These are phyloP conservation scores for Suhomyces anneliseae DNA, from an alignment of 1,139 yeast genomes.

Conservation along the genomic window DNA sequence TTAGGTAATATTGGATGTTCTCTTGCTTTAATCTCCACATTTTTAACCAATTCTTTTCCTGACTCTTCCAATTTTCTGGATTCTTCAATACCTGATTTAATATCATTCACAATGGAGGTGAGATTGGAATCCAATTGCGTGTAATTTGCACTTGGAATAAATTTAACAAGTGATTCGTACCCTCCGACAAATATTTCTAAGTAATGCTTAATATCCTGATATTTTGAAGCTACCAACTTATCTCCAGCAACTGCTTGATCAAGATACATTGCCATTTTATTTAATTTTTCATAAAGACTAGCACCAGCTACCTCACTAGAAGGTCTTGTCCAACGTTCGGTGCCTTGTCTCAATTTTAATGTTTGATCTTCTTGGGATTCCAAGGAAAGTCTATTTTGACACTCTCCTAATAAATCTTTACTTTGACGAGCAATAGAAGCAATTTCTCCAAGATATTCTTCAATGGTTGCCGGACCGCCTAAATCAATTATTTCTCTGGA, in stretches of 20 bases:
- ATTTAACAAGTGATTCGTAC: conserved; percentile 38
- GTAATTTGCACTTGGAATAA: conserved; percentile 52
- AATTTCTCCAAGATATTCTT: conserved; percentile 47
- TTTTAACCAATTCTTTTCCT: conserved; percentile 41
- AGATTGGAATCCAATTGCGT: conserved; percentile 43
- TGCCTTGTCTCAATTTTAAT: conserved; percentile 43
- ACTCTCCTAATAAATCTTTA: conserved; percentile 40
- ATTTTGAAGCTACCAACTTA: conserved; percentile 44
- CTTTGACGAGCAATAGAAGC: conserved; percentile 41
- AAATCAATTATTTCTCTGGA: conserved; percentile 52
- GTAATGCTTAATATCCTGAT: conserved; percentile 40
- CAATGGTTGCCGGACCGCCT: conserved; percentile 54
- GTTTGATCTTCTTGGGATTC: conserved; percentile 60
- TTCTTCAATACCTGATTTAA: conserved; percentile 35
- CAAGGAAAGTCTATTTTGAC: conserved; percentile 44
- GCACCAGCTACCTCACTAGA: conserved; percentile 40
- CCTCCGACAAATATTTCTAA: conserved; percentile 49
- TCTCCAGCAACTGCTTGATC: conserved; percentile 67
- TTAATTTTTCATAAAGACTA: conserved; percentile 38
- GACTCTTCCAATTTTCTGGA: conserved; percentile 27
- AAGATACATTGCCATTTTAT: conserved; percentile 50
- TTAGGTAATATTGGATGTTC: conserved; percentile 53
- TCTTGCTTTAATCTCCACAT: conserved; percentile 45
- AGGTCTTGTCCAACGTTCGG: conserved; percentile 49
- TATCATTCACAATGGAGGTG: conserved; percentile 35